Percentiles rank a stretch among this genome's conserved stretches.
Conservation (phyloP, 2,329 filamentous ascomycete genomes). For the Dothistroma pini region DNA sequence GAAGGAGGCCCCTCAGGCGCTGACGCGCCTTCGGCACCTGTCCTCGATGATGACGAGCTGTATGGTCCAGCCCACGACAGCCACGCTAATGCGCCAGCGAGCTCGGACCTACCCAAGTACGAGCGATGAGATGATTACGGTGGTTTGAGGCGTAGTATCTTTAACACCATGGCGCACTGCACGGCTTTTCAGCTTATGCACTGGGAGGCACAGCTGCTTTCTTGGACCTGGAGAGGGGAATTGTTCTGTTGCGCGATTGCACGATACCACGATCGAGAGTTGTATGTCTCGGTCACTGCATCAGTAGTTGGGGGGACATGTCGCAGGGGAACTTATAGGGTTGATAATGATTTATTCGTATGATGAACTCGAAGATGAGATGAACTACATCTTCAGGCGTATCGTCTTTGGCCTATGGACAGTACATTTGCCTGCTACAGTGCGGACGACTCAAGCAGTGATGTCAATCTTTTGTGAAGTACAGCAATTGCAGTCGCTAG, state of each 20-base stretch:
- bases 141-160: constrained; percentile 6
- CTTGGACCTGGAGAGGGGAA: neutral
- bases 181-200: neutral
- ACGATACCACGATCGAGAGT: neutral
- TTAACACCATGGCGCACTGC: constrained; percentile 8
- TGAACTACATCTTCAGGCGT: too few relatives aligned
- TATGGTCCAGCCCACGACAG: constrained; percentile 13
- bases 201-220: neutral
- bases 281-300: neutral
- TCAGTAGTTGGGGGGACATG: neutral
- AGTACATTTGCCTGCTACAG: too few relatives aligned
- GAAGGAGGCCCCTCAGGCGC: constrained; percentile 8
- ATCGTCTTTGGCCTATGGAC: too few relatives aligned
- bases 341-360: neutral
- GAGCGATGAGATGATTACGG: constrained; percentile 15
- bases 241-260: neutral
- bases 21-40: constrained; percentile 13
- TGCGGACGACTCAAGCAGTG: too few relatives aligned
- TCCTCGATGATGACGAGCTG: constrained; percentile 16
- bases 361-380: too few relatives aligned
- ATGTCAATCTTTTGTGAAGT: too few relatives aligned
- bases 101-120: constrained; percentile 18
- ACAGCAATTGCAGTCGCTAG: too few relatives aligned
- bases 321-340: neutral
- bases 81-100: constrained; percentile 11